Base-by-base conservation (phyloP, 2,329 filamentous ascomycete species). In the Cytospora chrysosperma region DNA sequence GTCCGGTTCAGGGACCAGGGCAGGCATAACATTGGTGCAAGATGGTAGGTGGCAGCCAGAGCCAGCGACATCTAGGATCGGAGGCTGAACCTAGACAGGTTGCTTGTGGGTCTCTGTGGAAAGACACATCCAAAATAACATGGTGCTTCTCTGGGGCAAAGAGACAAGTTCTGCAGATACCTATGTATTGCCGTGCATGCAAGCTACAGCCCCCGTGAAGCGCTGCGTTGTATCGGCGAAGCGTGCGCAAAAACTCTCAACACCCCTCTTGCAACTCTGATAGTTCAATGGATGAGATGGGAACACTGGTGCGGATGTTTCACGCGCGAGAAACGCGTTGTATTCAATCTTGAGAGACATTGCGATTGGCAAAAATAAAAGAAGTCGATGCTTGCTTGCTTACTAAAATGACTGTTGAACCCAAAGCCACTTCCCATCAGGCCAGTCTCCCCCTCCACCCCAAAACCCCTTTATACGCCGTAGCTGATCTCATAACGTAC, bases 311-410 rank as follows among this genome's bases (percentile, higher is more conserved):
- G 8, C 21, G 7, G 40, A n/a, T 4, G 40, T 7, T 17, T 43
- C 17, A n/a, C 4, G 19, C n/a, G 19, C 19, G 3, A 2, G 1
- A 3, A 5, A 7, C 17, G 2, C n/a, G 6, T 13, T 9, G 24
- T 24, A 24, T 1, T 5, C n/a, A n/a, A 10, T 12, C 8, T 4
- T 13, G 10, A 24, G 4, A 21, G 43, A 4, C 6, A 2, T 24
- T 21, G 43, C 24, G n/a, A 24, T 13, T 19, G 43, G n/a, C 8
- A 24, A 47, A 47, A 47, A 47, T 47, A 13, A n/a, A n/a, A n/a
- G n/a, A n/a, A n/a, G n/a, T 47, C 43, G 43, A 47, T 47, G 43
- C 43, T 21, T 24, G 43, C 43, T 47, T 47, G 43, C 43, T 47
- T 24, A 9, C 13, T 24, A n/a, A n/a, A n/a, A n/a, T n/a, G n/a